These are phyloP conservation scores for Lagenidium giganteum DNA, from an alignment of 352 stramenopile species.

Conservation along the genomic window DNA sequence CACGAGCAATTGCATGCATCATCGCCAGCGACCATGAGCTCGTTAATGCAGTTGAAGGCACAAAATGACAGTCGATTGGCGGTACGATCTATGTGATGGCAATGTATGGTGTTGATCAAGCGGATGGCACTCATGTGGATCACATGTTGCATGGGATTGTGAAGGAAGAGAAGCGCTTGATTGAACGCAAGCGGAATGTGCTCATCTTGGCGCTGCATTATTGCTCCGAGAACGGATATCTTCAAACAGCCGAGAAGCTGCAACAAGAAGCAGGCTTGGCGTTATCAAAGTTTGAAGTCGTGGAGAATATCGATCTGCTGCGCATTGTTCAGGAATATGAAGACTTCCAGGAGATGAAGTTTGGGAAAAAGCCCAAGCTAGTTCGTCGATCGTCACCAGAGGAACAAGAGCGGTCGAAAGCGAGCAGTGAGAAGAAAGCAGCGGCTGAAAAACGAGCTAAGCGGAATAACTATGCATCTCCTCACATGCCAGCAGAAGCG, in stretches of 20 bases:
- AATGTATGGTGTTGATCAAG: background rate
- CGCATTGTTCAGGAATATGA: conserved; percentile 89
- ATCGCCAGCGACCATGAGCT: conserved; percentile 47
- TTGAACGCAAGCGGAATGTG: conserved; percentile 83
- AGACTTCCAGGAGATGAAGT: conserved; percentile 91
- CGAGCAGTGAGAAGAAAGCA: conserved; percentile 49
- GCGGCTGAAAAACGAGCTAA: conserved; percentile 55
- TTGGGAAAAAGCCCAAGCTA: conserved; percentile 84
- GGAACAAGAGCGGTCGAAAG: conserved; percentile 48
- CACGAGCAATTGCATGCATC: background rate
- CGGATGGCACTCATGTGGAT: background rate
- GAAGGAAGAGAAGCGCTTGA: conserved; percentile 83
- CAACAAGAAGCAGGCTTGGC: conserved; percentile 81
- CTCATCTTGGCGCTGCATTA: conserved; percentile 84
- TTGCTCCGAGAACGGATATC: conserved; percentile 81
- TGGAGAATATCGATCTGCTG: conserved; percentile 90
- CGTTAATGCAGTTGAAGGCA: conserved; percentile 76
- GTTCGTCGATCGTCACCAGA: conserved; percentile 61
- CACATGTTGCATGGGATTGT: background rate
- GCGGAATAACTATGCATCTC: conserved; percentile 73
- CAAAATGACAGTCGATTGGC: conserved; percentile 76
- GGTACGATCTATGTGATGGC: conserved; percentile 18
- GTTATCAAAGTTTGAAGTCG: conserved; percentile 87
- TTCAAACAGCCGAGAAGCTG: conserved; percentile 79
- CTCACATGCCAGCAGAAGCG: conserved; percentile 69